phyloP scores from a whole-genome alignment of 2,329 filamentous ascomycete genomes.

The Phaeomoniella chlamydospora region DNA sequence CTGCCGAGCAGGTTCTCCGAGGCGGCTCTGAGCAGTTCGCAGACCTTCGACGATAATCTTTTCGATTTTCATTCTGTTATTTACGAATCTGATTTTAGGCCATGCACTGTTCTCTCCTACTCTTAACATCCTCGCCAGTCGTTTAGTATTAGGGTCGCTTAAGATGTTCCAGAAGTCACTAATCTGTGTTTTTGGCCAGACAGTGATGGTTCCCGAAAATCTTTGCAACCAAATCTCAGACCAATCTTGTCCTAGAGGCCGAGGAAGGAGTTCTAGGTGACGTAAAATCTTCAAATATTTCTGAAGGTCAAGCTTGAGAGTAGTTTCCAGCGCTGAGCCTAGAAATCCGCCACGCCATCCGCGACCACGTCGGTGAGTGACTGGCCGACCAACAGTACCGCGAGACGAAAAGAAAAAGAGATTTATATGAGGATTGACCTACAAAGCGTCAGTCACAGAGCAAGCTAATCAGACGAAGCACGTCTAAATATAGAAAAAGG shows the following conservation, averaged over 20 bases:
- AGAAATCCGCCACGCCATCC: slow-evolving; percentile 95
- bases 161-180: slow-evolving; percentile 80
- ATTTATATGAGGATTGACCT: slow-evolving; percentile 91
- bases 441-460: no score
- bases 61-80: slow-evolving; percentile 76
- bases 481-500: slow-evolving; percentile 7
- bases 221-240: slow-evolving; percentile 90
- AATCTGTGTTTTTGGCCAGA: slow-evolving; percentile 73
- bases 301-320: slow-evolving; percentile 87
- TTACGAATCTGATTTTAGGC: slow-evolving; percentile 81
- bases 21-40: slow-evolving; percentile 4
- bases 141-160: slow-evolving; percentile 60
- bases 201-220: slow-evolving; percentile 87
- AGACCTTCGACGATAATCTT: slow-evolving; percentile 46
- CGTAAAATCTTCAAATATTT: slow-evolving; percentile 96
- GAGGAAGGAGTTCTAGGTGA: slow-evolving; percentile 79
- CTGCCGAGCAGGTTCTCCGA: background rate
- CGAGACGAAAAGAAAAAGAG: slow-evolving; percentile 97
- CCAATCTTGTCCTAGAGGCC: slow-evolving; percentile 90
- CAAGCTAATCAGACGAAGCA: slow-evolving; percentile 18
- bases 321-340: slow-evolving; percentile 82
- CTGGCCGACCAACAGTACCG: slow-evolving; percentile 79
- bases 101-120: slow-evolving; percentile 81
- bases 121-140: slow-evolving; percentile 77
- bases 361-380: slow-evolving; percentile 82